Evolutionary conservation across 2,329 filamentous ascomycete species (phyloP).

Genomic region (Aureobasidium namibiae): DNA sequence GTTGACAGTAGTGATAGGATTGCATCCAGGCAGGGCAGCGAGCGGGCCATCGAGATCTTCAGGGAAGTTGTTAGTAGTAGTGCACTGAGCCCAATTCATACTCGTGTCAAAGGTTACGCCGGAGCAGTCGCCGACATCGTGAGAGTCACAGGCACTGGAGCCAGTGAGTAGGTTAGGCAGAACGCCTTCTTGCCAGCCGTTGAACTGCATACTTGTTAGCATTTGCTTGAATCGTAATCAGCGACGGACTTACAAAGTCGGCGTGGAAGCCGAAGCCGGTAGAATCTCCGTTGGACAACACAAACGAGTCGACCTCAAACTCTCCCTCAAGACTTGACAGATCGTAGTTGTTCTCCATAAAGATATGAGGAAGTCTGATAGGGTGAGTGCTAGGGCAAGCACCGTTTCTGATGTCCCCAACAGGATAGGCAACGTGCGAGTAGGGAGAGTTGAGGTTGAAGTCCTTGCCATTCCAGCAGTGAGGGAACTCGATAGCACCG

Average conservation of each 20-base stretch:
- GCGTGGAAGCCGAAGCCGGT: slow-evolving; percentile 44
- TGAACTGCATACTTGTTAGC: slow-evolving; percentile 21
- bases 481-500: slow-evolving; percentile 62
- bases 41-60: slow-evolving; percentile 39
- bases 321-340: slow-evolving; percentile 51
- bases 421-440: slow-evolving; percentile 58
- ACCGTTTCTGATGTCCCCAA: slow-evolving; percentile 36
- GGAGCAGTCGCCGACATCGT: slow-evolving; percentile 56
- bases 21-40: slow-evolving; percentile 47
- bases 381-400: slow-evolving; percentile 47
- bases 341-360: slow-evolving; percentile 25
- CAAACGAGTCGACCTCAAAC: slow-evolving; percentile 49
- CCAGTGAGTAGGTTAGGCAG: slow-evolving; percentile 29
- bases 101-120: slow-evolving; percentile 38
- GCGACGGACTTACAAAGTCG: slow-evolving; percentile 29
- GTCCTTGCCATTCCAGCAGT: slow-evolving; percentile 67
- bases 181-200: slow-evolving; percentile 40
- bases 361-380: slow-evolving; percentile 49
- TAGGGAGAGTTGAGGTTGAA: slow-evolving; percentile 46
- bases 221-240: background rate
- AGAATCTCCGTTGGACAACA: slow-evolving; percentile 36
- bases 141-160: slow-evolving; percentile 55
- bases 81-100: slow-evolving; percentile 11
- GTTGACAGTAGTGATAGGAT: slow-evolving; percentile 42
- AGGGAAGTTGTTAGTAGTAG: slow-evolving; percentile 7